A percentile compares a stretch with the other conserved stretches of the same genome.
Conservation (phyloP, 331 rosid species). For the Rosa hybrid region DNA sequence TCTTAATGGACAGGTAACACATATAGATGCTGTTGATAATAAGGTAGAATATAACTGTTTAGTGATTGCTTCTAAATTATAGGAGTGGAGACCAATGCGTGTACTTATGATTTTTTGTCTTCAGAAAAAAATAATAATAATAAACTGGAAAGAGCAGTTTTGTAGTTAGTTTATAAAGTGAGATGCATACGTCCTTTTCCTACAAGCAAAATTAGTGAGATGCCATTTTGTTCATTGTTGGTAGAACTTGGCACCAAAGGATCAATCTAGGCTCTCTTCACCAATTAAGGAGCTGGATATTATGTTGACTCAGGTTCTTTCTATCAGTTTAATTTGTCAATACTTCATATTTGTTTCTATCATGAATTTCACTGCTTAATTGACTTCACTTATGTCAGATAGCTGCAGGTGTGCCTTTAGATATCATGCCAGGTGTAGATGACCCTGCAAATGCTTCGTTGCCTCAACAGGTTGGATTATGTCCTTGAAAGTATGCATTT, state of each 20-base stretch:
- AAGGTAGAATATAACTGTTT: not conserved
- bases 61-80: not conserved
- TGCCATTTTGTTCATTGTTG: conserved; percentile 23
- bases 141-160: not conserved
- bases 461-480: conserved; percentile 84
- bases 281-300: conserved; percentile 90
- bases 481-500: conserved; percentile 25
- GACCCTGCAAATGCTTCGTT: conserved; percentile 90
- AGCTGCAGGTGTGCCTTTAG: conserved; percentile 77
- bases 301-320: conserved; percentile 75
- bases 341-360: conserved; percentile 2
- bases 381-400: conserved; percentile 50
- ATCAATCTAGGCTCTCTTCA: conserved; percentile 69
- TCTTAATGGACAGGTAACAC: conserved; percentile 82
- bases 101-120: not conserved
- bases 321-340: conserved; percentile 22
- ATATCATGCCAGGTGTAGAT: conserved; percentile 91
- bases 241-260: conserved; percentile 77
- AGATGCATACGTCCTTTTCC: not conserved
- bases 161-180: not conserved
- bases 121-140: not conserved
- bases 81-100: not conserved
- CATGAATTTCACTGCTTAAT: conserved; percentile 29
- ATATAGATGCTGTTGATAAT: not conserved
- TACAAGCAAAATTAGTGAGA: not conserved